A percentile compares a stretch with the other conserved stretches of the same genome.
Evolutionary conservation across 176 grass and related monocot species (phyloP).

Genomic region (Pontederia crassipes): DNA sequence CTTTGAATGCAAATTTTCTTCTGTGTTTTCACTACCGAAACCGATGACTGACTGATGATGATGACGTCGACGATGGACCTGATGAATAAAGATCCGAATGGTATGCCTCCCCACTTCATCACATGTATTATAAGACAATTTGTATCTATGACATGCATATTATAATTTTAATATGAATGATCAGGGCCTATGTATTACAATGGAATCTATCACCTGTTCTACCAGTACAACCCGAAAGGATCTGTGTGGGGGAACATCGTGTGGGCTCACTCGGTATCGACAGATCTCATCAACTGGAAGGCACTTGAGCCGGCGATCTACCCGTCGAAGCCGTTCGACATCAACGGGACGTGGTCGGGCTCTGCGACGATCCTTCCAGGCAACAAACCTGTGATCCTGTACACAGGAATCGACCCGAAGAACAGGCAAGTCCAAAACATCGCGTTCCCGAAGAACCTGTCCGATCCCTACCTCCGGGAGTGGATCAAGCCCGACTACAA

Average conservation of each 20-base stretch:
- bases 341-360: slow-evolving; percentile 72
- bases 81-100: slow-evolving; percentile 68
- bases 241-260: slow-evolving; percentile 52
- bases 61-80: no score
- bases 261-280: slow-evolving; percentile 73
- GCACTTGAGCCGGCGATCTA: slow-evolving; percentile 36
- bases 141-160: background rate
- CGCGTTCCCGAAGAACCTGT: slow-evolving; percentile 52
- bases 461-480: slow-evolving; percentile 63
- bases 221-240: slow-evolving; percentile 75
- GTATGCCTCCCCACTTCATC: slow-evolving; percentile 25
- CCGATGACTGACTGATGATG: background rate
- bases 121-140: background rate
- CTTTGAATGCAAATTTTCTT: background rate
- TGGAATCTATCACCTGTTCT: slow-evolving; percentile 83
- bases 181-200: slow-evolving; percentile 96
- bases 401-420: slow-evolving; percentile 55
- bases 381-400: slow-evolving; percentile 40
- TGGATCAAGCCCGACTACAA: slow-evolving; percentile 64
- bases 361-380: slow-evolving; percentile 51
- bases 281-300: slow-evolving; percentile 74
- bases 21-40: background rate
- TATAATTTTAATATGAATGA: slow-evolving; percentile 11
- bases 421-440: slow-evolving; percentile 64
- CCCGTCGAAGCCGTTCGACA: slow-evolving; percentile 27